These are phyloP conservation scores for Neckera pumila DNA, from an alignment of 225 moss, liverwort and hornwort genomes.

Conservation along the genomic window DNA sequence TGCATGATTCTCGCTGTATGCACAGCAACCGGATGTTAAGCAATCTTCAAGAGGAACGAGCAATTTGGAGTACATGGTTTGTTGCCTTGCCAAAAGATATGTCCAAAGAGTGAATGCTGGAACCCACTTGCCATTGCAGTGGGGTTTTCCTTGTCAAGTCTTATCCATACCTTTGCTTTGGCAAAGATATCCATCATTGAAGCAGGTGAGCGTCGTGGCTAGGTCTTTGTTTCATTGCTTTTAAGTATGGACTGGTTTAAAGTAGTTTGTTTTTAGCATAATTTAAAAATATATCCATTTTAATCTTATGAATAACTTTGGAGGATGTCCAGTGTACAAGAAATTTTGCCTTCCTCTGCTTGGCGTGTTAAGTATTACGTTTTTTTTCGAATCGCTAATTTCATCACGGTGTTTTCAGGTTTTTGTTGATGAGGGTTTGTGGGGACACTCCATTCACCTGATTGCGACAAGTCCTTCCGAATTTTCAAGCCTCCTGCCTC, in stretches of 20 bases:
- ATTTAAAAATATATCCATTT: background rate
- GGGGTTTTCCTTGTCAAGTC: slow-evolving; percentile 75
- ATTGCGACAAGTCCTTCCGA: slow-evolving; percentile 55
- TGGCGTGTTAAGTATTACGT: background rate
- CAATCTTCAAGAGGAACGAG: slow-evolving; percentile 34
- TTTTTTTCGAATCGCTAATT: slow-evolving; percentile 1
- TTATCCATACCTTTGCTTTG: slow-evolving; percentile 92
- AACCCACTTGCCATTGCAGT: slow-evolving; percentile 43
- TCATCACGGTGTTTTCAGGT: slow-evolving; percentile 39
- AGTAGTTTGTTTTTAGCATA: background rate
- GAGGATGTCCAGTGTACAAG: background rate
- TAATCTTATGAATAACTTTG: background rate
- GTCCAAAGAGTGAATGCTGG: slow-evolving; percentile 39
- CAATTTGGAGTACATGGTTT: slow-evolving; percentile 63
- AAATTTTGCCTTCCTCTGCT: background rate
- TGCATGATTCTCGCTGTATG: slow-evolving; percentile 1
- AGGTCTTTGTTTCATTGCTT: background rate
- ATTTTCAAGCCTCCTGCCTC: slow-evolving; percentile 53
- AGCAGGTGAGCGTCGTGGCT: slow-evolving; percentile 45
- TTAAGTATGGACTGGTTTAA: background rate
- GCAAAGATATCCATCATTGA: slow-evolving; percentile 72
- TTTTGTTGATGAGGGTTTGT: slow-evolving; percentile 71
- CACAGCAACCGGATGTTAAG: slow-evolving; percentile 32
- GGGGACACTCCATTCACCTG: slow-evolving; percentile 75
- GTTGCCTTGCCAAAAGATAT: slow-evolving; percentile 65